Evolutionary conservation across 2,329 filamentous ascomycete species (phyloP).

Genomic region (Paecilomyces formosus): DNA sequence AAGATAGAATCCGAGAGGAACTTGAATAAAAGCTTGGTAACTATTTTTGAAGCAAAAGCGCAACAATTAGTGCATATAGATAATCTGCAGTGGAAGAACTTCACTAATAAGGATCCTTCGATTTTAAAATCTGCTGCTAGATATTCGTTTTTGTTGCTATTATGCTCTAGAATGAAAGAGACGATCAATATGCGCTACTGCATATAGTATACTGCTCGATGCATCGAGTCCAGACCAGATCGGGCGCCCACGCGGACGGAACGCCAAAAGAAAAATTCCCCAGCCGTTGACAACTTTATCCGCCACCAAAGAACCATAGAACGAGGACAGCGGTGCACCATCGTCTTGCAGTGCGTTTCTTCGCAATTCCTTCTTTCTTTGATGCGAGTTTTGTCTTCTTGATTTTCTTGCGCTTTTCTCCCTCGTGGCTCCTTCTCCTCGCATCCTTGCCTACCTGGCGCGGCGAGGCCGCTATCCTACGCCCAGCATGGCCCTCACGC

Average conservation of each 20-base stretch:
- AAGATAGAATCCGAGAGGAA: too few relatives aligned
- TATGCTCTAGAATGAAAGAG: background rate
- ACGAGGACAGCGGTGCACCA: background rate
- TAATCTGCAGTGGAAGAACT: background rate
- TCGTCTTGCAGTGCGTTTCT: background rate
- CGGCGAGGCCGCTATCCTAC: constrained; percentile 25
- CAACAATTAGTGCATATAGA: background rate
- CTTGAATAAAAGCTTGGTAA: background rate
- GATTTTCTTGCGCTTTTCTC: constrained; percentile 1
- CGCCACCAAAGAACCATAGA: background rate
- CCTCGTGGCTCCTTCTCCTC: constrained; percentile 30
- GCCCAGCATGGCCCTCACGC: constrained; percentile 31
- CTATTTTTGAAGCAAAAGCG: background rate
- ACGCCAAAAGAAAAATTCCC: background rate
- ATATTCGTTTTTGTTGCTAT: background rate
- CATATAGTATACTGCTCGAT: background rate
- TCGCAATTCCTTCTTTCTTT: background rate
- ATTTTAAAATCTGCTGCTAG: background rate
- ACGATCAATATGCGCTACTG: background rate
- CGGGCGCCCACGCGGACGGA: background rate
- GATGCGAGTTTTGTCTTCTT: background rate
- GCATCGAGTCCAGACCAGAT: background rate
- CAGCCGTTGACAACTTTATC: background rate
- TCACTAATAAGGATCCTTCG: background rate
- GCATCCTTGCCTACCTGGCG: constrained; percentile 32